These are phyloP conservation scores for Pseudonitzschia pungens DNA, from an alignment of 108 stramenopile species.

Conservation along the genomic window DNA sequence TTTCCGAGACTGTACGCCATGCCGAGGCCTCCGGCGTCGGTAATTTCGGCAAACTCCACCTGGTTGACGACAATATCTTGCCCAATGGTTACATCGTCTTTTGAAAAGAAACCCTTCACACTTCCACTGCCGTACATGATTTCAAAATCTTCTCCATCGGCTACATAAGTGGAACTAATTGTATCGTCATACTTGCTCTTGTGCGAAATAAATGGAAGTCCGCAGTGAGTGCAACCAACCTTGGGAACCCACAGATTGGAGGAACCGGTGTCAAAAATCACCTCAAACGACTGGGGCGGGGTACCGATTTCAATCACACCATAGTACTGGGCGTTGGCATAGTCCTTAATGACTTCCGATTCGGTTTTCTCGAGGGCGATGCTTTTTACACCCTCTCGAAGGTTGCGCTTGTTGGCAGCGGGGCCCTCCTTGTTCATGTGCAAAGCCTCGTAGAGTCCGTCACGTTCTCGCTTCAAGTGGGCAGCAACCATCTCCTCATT, in stretches of 20 bases:
- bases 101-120: constrained; percentile 73
- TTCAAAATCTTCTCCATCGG: constrained; percentile 74
- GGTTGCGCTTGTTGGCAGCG: constrained; percentile 17
- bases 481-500: constrained; percentile 66
- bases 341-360: constrained; percentile 79
- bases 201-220: constrained; percentile 52
- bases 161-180: constrained; percentile 48
- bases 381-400: constrained; percentile 1
- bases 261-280: constrained; percentile 97
- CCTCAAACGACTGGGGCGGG: constrained; percentile 86
- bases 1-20: constrained; percentile 92
- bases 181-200: constrained; percentile 70
- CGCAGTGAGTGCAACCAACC: constrained; percentile 69
- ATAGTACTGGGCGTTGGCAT: constrained; percentile 86
- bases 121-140: constrained; percentile 91
- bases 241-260: constrained; percentile 98
- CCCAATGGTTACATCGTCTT: constrained; percentile 68
- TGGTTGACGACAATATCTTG: constrained; percentile 63
- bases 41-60: constrained; percentile 85
- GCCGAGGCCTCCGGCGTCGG: constrained; percentile 97
- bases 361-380: constrained; percentile 40
- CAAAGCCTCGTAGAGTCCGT: constrained; percentile 37
- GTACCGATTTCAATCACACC: constrained; percentile 73
- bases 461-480: constrained; percentile 68
- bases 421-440: constrained; percentile 18